A percentile compares a stretch with the other conserved stretches of the same genome.
Evolutionary conservation across 371 early-diverging fungal genomes (phyloP).

Genomic region (Apophysomyces ossiformis): DNA sequence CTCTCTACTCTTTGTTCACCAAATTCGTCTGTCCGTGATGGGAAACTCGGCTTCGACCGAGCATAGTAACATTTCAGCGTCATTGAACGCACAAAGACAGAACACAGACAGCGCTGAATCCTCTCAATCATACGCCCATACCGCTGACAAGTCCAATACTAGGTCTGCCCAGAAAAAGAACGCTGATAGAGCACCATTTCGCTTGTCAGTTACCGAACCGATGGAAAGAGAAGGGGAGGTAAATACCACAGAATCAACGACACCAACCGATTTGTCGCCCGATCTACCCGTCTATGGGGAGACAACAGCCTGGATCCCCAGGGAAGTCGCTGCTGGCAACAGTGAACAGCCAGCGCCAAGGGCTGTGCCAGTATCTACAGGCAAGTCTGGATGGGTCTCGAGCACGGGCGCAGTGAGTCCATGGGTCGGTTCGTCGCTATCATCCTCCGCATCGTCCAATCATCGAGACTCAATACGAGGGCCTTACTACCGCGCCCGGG

Average conservation of each 20-base stretch:
- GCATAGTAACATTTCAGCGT: constrained; percentile 4
- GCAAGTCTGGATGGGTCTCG: constrained; percentile 50
- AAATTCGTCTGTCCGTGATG: constrained; percentile 13
- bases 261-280: constrained; percentile 19
- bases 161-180: constrained; percentile 4
- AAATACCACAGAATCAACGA: constrained; percentile 6
- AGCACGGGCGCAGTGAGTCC: constrained; percentile 52
- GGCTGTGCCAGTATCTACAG: constrained; percentile 36
- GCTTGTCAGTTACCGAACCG: constrained; percentile 17
- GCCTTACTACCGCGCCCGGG: constrained; percentile 56
- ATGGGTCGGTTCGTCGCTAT: constrained; percentile 42
- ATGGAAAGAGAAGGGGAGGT: constrained; percentile 2
- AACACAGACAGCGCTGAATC: constrained; percentile 5
- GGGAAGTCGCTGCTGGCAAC: constrained; percentile 15
- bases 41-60: constrained; percentile 30
- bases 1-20: not conserved
- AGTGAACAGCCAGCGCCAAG: not conserved
- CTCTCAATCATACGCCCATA: constrained; percentile 11
- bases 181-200: constrained; percentile 15
- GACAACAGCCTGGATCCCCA: constrained; percentile 5
- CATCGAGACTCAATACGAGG: constrained; percentile 54
- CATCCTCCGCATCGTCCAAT: constrained; percentile 44
- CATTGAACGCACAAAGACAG: constrained; percentile 2
- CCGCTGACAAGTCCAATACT: not conserved
- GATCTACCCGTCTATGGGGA: constrained; percentile 13